Conservation (phyloP, 73 alveolate species). For the Tetrahymena thermophila region DNA sequence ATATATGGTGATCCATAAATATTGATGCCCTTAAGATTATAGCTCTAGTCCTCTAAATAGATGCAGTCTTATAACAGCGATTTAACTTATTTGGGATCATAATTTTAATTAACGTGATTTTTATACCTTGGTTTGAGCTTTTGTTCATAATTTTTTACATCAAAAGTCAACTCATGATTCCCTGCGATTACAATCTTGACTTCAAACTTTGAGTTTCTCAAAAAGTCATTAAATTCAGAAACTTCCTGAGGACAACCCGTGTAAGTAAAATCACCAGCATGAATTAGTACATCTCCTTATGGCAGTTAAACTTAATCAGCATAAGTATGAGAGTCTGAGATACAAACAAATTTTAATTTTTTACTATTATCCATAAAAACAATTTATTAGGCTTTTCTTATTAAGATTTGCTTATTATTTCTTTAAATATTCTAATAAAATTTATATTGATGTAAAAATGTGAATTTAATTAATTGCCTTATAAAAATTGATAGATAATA, state of each 20-base stretch:
- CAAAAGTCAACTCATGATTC: constrained; percentile 49
- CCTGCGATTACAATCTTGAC: constrained; percentile 50
- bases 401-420: too few species aligned
- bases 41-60: constrained; percentile 31
- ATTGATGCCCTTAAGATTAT: constrained; percentile 18
- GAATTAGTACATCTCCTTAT: constrained; percentile 6
- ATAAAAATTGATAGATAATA: too few species aligned
- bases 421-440: too few species aligned
- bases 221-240: constrained; percentile 19
- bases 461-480: too few species aligned
- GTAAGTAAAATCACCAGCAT: constrained; percentile 46
- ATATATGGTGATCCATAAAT: constrained; percentile 55
- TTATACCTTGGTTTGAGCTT: not conserved
- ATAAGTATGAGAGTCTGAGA: constrained; percentile 40
- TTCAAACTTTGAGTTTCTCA: constrained; percentile 15
- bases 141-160: constrained; percentile 8
- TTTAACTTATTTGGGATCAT: constrained; percentile 17
- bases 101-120: not conserved
- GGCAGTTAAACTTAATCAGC: constrained; percentile 2
- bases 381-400: too few species aligned
- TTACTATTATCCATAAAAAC: not conserved
- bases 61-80: constrained; percentile 8
- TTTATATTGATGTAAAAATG: too few species aligned
- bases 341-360: constrained; percentile 32
- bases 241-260: constrained; percentile 41